A percentile compares a stretch with the other conserved stretches of the same genome.
These are phyloP conservation scores for Lactarius quietus DNA, from an alignment of 768 basidiomycete genomes.

Conservation along the genomic window DNA sequence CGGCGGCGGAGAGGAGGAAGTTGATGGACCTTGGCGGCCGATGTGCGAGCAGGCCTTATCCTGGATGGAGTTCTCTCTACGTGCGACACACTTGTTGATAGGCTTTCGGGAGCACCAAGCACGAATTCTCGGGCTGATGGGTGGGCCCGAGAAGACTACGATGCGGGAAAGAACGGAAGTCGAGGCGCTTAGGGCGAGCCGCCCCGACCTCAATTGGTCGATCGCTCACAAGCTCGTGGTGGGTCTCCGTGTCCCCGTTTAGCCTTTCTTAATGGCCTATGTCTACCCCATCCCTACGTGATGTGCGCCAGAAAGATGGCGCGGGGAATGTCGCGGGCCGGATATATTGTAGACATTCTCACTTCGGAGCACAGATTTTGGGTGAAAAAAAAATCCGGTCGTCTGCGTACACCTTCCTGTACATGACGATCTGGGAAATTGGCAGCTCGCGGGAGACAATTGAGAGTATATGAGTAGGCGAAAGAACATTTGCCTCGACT, in stretches of 20 bases:
- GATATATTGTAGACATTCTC: background rate
- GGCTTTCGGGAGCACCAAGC: background rate
- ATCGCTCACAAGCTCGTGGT: background rate
- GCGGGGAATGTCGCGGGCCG: background rate
- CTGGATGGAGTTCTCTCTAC: background rate
- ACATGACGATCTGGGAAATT: background rate
- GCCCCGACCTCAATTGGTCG: background rate
- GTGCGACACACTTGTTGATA: background rate
- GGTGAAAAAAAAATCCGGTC: background rate
- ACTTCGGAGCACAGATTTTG: background rate
- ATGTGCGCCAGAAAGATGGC: background rate
- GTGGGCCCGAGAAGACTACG: background rate
- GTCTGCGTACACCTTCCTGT: background rate
- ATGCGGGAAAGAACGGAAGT: background rate
- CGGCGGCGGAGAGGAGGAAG: background rate
- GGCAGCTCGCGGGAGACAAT: background rate
- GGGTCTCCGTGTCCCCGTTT: background rate
- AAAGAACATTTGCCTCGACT: background rate
- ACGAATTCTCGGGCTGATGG: background rate
- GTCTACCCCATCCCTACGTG: background rate
- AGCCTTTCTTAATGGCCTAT: background rate
- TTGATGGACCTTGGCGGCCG: background rate
- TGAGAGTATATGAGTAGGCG: background rate
- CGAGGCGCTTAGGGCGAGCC: background rate
- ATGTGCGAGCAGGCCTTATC: background rate